Percentiles rank a stretch among this genome's conserved stretches.
These are phyloP conservation scores for Nitzschia palea DNA, from an alignment of 108 stramenopile species.

Conservation along the genomic window DNA sequence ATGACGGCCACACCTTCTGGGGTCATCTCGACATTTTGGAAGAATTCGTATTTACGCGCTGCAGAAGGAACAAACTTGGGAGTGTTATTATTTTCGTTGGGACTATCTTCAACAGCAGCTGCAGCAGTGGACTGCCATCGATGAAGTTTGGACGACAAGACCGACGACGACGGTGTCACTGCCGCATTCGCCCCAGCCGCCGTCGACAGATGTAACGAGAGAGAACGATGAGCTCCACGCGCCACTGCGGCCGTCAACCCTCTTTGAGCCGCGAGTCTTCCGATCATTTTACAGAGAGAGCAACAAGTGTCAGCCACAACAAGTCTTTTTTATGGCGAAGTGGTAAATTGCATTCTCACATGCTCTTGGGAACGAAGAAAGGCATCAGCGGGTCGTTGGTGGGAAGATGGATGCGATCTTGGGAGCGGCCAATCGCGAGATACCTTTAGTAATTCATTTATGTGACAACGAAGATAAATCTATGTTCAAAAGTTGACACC, in stretches of 20 bases:
- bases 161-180: not conserved
- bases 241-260: constrained; percentile 7
- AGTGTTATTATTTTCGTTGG: not conserved
- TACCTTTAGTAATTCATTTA: too few species aligned
- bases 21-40: constrained; percentile 81
- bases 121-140: constrained; percentile 30
- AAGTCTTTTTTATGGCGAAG: too few species aligned
- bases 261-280: constrained; percentile 21
- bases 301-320: too few species aligned
- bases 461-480: too few species aligned
- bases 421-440: too few species aligned
- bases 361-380: too few species aligned
- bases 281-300: constrained; percentile 29
- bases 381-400: too few species aligned
- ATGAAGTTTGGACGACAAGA: not conserved
- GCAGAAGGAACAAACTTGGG: constrained; percentile 56
- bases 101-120: constrained; percentile 9
- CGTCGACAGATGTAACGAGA: not conserved
- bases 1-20: constrained; percentile 83
- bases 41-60: constrained; percentile 82
- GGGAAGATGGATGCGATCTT: too few species aligned
- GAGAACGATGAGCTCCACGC: constrained; percentile 7
- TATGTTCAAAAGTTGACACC: too few species aligned
- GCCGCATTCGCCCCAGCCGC: not conserved
- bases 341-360: too few species aligned